These are phyloP conservation scores for Aureobasidium mangrovei DNA, from an alignment of 2,329 filamentous ascomycete species.

Conservation along the genomic window DNA sequence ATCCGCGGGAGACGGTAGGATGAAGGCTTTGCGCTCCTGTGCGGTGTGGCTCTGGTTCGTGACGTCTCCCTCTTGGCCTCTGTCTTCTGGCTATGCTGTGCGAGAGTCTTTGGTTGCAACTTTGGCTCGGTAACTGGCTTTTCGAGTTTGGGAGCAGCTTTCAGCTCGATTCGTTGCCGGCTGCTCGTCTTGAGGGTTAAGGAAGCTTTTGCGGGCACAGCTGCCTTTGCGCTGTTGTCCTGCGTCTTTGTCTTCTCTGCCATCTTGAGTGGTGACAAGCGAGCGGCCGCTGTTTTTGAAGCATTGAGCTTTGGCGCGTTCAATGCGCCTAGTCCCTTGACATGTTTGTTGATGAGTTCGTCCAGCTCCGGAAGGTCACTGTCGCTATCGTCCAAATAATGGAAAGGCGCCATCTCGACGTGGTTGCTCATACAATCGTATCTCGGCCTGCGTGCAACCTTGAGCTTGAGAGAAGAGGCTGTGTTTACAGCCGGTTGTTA, in stretches of 20 bases:
- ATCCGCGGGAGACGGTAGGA: not conserved
- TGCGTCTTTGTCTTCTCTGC: not conserved
- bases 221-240: not conserved
- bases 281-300: not conserved
- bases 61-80: not conserved
- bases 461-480: not conserved
- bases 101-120: not conserved
- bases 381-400: slow-evolving; percentile 1
- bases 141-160: not conserved
- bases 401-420: not conserved
- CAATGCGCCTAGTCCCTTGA: not conserved
- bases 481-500: slow-evolving; percentile 1
- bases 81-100: not conserved
- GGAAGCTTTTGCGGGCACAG: not conserved
- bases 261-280: not conserved
- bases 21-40: not conserved
- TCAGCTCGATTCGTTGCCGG: not conserved
- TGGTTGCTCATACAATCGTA: not conserved
- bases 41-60: slow-evolving; percentile 12
- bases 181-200: not conserved
- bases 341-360: slow-evolving; percentile 17
- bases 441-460: not conserved
- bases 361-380: slow-evolving; percentile 16
- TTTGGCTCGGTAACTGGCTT: not conserved
- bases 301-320: not conserved